phyloP scores from a whole-genome alignment of 1,284 basidiomycete genomes.

The Neotropicomus parvogracilis region DNA sequence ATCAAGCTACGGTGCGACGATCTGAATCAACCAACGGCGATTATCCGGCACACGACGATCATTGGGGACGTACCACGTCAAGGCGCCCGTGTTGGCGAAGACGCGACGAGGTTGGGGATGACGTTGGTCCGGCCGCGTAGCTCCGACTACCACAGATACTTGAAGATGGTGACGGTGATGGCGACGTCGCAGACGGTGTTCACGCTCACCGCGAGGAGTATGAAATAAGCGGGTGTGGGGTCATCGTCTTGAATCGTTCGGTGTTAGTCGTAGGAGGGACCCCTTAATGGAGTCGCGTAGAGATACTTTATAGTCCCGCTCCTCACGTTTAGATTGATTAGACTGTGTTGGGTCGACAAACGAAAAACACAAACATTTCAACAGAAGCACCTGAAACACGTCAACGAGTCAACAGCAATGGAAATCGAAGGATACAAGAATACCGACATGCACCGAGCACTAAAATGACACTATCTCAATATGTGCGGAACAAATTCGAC shows the following conservation, averaged over 20 bases:
- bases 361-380: constrained; percentile 2
- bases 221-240: no score
- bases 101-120: constrained; percentile 8
- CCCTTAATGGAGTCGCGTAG: constrained; percentile 7
- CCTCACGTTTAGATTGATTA: neutral
- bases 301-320: constrained; percentile 5
- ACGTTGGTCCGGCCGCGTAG: constrained; percentile 1
- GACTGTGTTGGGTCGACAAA: neutral
- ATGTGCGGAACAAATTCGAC: neutral
- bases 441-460: constrained; percentile 11
- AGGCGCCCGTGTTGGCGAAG: constrained; percentile 15
- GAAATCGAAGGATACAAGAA: neutral
- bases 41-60: no score
- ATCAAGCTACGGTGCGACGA: constrained; percentile 4
- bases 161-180: constrained; percentile 14
- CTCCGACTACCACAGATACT: constrained; percentile 14
- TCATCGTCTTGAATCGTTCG: no score
- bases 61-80: constrained; percentile 12
- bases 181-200: constrained; percentile 13
- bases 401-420: neutral
- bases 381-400: neutral
- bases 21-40: no score
- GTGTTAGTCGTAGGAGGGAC: no score
- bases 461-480: neutral
- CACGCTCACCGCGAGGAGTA: constrained; percentile 4